A percentile compares a stretch with the other conserved stretches of the same genome.
Conservation (phyloP, 805 yeast genomes). For the Candida corydali region DNA sequence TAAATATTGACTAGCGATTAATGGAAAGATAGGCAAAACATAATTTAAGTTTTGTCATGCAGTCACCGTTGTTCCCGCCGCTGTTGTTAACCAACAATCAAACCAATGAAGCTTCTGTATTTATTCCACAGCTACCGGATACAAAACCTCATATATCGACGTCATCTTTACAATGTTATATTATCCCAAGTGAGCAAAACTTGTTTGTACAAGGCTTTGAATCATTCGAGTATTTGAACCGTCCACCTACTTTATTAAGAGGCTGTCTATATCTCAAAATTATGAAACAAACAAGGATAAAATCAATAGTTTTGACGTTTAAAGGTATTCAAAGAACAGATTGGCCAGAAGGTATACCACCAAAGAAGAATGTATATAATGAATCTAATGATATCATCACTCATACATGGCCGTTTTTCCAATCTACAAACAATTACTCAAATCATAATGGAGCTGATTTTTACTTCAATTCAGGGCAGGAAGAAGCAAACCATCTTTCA, state of each 20-base stretch:
- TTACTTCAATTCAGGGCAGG: constrained; percentile 22
- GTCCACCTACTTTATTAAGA: constrained; percentile 76
- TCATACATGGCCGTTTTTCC: constrained; percentile 91
- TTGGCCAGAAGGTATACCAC: constrained; percentile 99
- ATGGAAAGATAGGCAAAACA: too few relatives aligned
- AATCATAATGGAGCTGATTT: constrained; percentile 46
- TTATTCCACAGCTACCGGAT: constrained; percentile 44
- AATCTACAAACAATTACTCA: constrained; percentile 14
- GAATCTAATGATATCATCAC: constrained; percentile 66
- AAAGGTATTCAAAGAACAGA: constrained; percentile 75
- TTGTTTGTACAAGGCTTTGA: constrained; percentile 82
- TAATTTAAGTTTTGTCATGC: too few relatives aligned
- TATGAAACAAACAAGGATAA: constrained; percentile 67
- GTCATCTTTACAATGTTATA: constrained; percentile 62
- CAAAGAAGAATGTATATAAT: constrained; percentile 61
- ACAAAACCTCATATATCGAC: constrained; percentile 57
- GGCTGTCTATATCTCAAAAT: constrained; percentile 74
- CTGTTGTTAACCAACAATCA: constrained; percentile 17
- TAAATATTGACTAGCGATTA: too few relatives aligned
- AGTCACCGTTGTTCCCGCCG: constrained; percentile 26
- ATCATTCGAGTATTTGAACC: constrained; percentile 52
- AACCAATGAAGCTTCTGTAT: constrained; percentile 10
- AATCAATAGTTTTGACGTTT: constrained; percentile 56
- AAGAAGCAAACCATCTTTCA: not conserved
- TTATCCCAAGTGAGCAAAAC: constrained; percentile 75